phyloP scores from a whole-genome alignment of 495 filamentous ascomycete genomes.

The Talaromyces trachyspermus region DNA sequence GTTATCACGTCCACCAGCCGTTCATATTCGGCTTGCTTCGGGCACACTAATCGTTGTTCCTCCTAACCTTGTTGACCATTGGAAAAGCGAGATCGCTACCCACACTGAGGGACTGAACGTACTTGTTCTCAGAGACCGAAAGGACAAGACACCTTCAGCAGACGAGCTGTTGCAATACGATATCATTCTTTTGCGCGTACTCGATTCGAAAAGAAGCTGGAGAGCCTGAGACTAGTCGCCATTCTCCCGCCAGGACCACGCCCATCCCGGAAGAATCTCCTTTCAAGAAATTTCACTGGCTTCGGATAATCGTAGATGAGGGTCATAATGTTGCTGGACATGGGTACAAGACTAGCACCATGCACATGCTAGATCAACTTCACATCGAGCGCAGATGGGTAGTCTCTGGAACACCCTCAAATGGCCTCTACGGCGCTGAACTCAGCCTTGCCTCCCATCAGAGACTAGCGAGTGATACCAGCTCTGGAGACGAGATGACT shows the following conservation, averaged over 20 bases:
- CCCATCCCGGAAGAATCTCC: conserved; percentile 58
- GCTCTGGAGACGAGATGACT: conserved; percentile 21
- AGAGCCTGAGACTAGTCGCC: conserved; percentile 23
- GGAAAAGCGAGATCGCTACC: conserved; percentile 52
- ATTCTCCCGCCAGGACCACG: conserved; percentile 23
- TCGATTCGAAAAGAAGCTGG: conserved; percentile 59
- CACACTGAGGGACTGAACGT: conserved; percentile 65
- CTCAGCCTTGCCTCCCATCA: conserved; percentile 49
- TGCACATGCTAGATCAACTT: conserved; percentile 58
- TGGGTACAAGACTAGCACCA: conserved; percentile 54
- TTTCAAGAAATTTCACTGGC: conserved; percentile 66
- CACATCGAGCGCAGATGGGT: conserved; percentile 75
- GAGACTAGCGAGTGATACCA: conserved; percentile 30
- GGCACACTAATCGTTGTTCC: conserved; percentile 54
- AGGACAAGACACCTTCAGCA: conserved; percentile 50
- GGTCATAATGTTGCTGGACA: conserved; percentile 69
- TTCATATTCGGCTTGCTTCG: conserved; percentile 54
- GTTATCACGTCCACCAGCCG: conserved; percentile 34
- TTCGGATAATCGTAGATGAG: conserved; percentile 86
- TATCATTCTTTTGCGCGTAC: conserved; percentile 70
- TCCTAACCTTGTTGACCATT: conserved; percentile 47
- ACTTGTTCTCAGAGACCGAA: conserved; percentile 44
- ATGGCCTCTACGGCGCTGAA: conserved; percentile 69
- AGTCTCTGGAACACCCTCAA: conserved; percentile 84
- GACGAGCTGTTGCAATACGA: conserved; percentile 62